Base-by-base conservation (phyloP, 2,329 filamentous ascomycete genomes). In the Aureobasidium sp. region DNA sequence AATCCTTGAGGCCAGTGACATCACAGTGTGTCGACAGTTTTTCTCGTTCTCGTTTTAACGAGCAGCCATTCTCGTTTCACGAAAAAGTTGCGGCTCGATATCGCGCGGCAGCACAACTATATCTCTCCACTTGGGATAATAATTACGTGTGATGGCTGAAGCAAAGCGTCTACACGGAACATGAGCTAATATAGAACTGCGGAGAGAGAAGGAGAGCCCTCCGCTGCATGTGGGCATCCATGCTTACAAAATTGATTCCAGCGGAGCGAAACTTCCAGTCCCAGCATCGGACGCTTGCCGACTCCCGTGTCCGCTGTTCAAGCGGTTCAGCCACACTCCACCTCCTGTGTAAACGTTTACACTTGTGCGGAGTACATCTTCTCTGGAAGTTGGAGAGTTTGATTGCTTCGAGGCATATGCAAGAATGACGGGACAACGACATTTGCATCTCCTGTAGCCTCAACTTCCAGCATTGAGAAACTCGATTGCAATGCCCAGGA, bases 21-120 rank as follows among this genome's bases (percentile, higher is more conserved):
- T 57, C 53, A 41, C 39, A 34, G 29, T 57, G 53, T 46, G 41
- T 46, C 53, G 20, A 39, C 53, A 15, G 53, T 56, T 56, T 56
- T 56, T 34, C 39, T 36, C 51, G 51, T 55, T 55, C 26, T 46
- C 36, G 36, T 42, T 41, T 17, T 17, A 26, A 15, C n/a, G 34
- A n/a, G 9, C 13, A 20, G 20, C 20, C 20, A 41, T 57, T 36
- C n/a, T 55, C 53, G 53, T 57, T 57, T 3, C 9, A 44, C 36
- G 26, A 37, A 55, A 37, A 42, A 42, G 39, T 36, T 44, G 53
- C 52, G 52, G 39, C 39, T 56, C 52, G 20, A 32, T 5, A 56
- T 56, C 39, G 37, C 39, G n/a, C 26, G n/a, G 41, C 53, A 46
- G 17, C 53, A 57, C 20, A 34, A n/a, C 13, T 46, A 10, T 23